phyloP scores from a whole-genome alignment of 306 rosid genomes.

The Quercus suber region DNA sequence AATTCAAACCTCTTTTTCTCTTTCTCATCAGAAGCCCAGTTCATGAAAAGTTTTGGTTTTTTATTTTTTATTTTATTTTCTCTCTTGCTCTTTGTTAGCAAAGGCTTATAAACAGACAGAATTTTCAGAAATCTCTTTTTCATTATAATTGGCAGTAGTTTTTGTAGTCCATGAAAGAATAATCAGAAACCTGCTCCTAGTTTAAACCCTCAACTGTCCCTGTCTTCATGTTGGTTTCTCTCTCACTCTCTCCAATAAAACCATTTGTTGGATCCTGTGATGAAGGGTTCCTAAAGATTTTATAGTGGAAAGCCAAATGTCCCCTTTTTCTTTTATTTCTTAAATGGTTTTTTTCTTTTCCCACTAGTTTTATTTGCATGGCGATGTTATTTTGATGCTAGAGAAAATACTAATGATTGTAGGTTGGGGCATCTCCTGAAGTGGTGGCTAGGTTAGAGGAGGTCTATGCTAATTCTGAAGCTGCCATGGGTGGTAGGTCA shows the following conservation, averaged over 20 bases:
- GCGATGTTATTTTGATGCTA: neutral
- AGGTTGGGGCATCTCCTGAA: slow-evolving; percentile 51
- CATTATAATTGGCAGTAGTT: neutral
- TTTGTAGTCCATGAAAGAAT: neutral
- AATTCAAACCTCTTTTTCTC: neutral
- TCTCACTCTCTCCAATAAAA: neutral
- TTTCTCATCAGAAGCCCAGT: neutral
- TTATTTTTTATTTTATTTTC: no score
- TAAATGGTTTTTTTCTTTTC: neutral
- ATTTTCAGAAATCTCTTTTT: neutral
- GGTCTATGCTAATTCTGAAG: slow-evolving; percentile 13
- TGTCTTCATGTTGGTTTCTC: neutral
- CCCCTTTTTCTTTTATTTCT: neutral
- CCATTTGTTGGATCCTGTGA: no score
- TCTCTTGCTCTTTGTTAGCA: neutral
- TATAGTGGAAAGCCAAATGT: neutral
- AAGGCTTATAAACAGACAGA: neutral
- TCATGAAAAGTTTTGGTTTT: no score
- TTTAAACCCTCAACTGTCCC: neutral
- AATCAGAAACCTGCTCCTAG: neutral
- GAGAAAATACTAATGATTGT: neutral
- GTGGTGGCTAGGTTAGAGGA: slow-evolving; percentile 40
- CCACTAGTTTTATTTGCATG: neutral
- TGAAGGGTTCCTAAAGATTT: neutral
- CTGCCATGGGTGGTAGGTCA: slow-evolving; percentile 6